Percentiles rank a stretch among this genome's conserved stretches.
Evolutionary conservation across 202 grass and related monocot species (phyloP).

Genomic region (Digitaria exilis): DNA sequence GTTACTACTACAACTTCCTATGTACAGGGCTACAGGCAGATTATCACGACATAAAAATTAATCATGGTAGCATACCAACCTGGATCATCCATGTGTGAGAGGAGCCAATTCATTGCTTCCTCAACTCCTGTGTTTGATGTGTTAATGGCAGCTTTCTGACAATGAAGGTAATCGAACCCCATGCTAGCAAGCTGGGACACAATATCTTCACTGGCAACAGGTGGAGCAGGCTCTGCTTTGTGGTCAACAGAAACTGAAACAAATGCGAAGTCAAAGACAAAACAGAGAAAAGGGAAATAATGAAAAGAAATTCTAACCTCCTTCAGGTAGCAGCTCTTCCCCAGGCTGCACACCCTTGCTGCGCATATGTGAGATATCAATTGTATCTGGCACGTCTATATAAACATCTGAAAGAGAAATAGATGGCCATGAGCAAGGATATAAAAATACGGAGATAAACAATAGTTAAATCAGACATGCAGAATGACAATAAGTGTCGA

Average conservation of each 20-base stretch:
- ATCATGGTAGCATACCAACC: conserved; percentile 46
- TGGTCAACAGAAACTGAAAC: conserved; percentile 54
- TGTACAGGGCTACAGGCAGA: neutral
- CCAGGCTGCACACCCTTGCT: conserved; percentile 92
- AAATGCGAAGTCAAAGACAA: conserved; percentile 6
- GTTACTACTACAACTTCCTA: neutral
- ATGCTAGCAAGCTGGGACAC: conserved; percentile 88
- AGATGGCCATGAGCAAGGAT: neutral
- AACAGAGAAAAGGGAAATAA: neutral
- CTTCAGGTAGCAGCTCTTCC: conserved; percentile 91
- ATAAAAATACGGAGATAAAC: neutral
- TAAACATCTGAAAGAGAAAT: conserved; percentile 79
- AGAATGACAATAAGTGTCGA: neutral
- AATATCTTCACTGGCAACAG: conserved; percentile 82
- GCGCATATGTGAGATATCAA: conserved; percentile 91
- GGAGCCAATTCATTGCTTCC: conserved; percentile 94
- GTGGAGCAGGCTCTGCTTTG: conserved; percentile 45
- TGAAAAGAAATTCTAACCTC: conserved; percentile 48
- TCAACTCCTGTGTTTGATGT: conserved; percentile 88
- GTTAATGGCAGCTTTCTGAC: conserved; percentile 96
- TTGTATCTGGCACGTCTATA: conserved; percentile 88
- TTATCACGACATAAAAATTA: neutral
- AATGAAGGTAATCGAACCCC: conserved; percentile 94
- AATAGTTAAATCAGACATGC: neutral
- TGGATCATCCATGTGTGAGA: conserved; percentile 95